phyloP scores from a whole-genome alignment of 2,329 filamentous ascomycete genomes.

The Neocucurbitaria cava region DNA sequence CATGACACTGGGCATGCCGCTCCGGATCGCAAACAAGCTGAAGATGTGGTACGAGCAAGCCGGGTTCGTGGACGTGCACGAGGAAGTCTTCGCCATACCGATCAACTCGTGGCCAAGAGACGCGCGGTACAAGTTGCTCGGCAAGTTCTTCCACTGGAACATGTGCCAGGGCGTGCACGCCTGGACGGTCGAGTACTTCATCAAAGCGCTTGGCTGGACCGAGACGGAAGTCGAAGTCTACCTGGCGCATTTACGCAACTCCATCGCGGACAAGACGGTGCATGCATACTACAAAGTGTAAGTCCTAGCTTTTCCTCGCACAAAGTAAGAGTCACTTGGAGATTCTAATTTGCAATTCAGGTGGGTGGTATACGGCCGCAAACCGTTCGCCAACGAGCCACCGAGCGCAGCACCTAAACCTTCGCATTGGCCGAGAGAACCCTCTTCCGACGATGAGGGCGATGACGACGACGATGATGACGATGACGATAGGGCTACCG shows the following conservation, averaged over 20 bases:
- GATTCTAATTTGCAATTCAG: conserved; percentile 13
- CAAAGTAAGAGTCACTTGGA: not conserved
- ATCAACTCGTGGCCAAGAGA: conserved; percentile 61
- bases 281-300: conserved; percentile 55
- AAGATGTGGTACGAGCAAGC: conserved; percentile 62
- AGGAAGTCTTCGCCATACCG: conserved; percentile 61
- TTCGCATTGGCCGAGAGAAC: conserved; percentile 24
- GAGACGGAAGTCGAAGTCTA: conserved; percentile 54
- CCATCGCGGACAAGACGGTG: conserved; percentile 48
- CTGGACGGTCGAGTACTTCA: conserved; percentile 53
- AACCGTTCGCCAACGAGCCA: conserved; percentile 25
- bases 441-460: conserved; percentile 12
- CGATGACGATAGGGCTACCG: not conserved
- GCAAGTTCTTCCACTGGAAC: conserved; percentile 58
- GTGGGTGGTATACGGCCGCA: conserved; percentile 38
- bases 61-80: conserved; percentile 65
- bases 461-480: conserved; percentile 4
- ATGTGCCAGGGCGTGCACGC: conserved; percentile 55
- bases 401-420: conserved; percentile 26
- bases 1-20: conserved; percentile 54
- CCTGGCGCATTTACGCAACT: conserved; percentile 52
- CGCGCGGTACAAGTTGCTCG: conserved; percentile 55
- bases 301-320: conserved; percentile 14
- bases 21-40: conserved; percentile 61
- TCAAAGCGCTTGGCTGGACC: conserved; percentile 53